phyloP scores from a whole-genome alignment of 805 yeast species.

The Teunomyces panamensis region DNA sequence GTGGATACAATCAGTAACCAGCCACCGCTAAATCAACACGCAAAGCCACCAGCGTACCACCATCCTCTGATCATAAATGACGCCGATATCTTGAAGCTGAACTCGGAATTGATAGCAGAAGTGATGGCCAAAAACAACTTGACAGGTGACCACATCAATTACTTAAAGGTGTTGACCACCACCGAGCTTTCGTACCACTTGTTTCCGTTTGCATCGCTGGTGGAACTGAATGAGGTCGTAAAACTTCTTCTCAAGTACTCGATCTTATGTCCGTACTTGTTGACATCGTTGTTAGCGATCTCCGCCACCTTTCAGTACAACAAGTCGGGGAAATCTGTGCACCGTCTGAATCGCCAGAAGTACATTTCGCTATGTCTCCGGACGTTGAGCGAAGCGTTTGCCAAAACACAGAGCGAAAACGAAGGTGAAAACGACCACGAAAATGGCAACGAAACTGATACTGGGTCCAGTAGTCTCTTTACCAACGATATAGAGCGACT shows the following conservation, averaged over 20 bases:
- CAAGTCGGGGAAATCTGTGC: conserved; percentile 18
- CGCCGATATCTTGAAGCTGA: conserved; percentile 10
- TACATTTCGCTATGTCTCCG: conserved; percentile 20
- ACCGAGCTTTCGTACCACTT: conserved; percentile 30
- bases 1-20: conserved; percentile 5
- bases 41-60: too few species aligned
- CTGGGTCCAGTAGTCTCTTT: neutral
- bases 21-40: too few species aligned
- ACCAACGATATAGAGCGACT: conserved; percentile 22
- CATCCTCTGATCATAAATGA: neutral
- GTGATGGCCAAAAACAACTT: conserved; percentile 23
- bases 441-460: neutral
- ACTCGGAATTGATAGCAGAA: conserved; percentile 24
- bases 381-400: conserved; percentile 18
- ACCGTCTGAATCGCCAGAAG: conserved; percentile 17
- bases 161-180: conserved; percentile 26
- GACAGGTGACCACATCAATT: conserved; percentile 28
- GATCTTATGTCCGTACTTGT: conserved; percentile 19
- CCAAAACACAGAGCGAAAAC: conserved; percentile 8
- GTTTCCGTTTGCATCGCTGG: conserved; percentile 37
- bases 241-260: conserved; percentile 21
- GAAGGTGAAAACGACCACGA: too few species aligned
- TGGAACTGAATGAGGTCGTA: conserved; percentile 34
- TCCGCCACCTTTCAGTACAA: conserved; percentile 26
- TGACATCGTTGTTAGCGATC: conserved; percentile 22